Percentiles rank a stretch among this genome's conserved stretches.
These are phyloP conservation scores for Austropuccinia psidii DNA, from an alignment of 1,284 basidiomycete genomes.

Conservation along the genomic window DNA sequence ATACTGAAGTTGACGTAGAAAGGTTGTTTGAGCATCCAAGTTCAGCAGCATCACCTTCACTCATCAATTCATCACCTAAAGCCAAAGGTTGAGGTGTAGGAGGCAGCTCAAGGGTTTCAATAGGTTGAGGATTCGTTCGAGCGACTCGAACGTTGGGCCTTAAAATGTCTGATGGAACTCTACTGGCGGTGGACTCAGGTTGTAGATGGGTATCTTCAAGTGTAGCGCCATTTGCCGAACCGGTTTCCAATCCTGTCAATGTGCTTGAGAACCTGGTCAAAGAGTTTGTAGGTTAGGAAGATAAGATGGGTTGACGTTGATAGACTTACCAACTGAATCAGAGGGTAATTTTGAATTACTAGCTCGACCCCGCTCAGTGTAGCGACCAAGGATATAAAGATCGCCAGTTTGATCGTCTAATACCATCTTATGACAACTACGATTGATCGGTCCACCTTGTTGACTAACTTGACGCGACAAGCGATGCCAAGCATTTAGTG, in stretches of 20 bases:
- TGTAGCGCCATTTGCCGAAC: neutral
- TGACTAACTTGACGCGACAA: conserved; percentile 56
- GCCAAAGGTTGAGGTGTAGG: neutral
- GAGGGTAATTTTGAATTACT: neutral
- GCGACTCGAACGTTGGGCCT: neutral
- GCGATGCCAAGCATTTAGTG: conserved; percentile 53
- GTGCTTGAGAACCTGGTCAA: neutral
- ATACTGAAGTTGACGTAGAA: neutral
- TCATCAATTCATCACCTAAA: neutral
- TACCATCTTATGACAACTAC: conserved; percentile 75
- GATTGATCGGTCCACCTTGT: conserved; percentile 60
- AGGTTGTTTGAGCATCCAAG: neutral
- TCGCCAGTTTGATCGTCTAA: conserved; percentile 62
- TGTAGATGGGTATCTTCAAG: neutral
- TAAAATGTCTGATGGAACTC: neutral
- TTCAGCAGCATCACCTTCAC: neutral
- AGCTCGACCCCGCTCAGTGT: conserved; percentile 39
- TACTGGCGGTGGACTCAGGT: neutral
- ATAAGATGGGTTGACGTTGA: neutral
- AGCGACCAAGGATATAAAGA: conserved; percentile 58
- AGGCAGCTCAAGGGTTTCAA: neutral
- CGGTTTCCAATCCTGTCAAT: neutral
- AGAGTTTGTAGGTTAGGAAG: neutral
- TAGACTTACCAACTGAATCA: neutral
- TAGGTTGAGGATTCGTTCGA: neutral